These are phyloP conservation scores for Metschnikowia santaceciliae DNA, from an alignment of 805 yeast species.

Conservation along the genomic window DNA sequence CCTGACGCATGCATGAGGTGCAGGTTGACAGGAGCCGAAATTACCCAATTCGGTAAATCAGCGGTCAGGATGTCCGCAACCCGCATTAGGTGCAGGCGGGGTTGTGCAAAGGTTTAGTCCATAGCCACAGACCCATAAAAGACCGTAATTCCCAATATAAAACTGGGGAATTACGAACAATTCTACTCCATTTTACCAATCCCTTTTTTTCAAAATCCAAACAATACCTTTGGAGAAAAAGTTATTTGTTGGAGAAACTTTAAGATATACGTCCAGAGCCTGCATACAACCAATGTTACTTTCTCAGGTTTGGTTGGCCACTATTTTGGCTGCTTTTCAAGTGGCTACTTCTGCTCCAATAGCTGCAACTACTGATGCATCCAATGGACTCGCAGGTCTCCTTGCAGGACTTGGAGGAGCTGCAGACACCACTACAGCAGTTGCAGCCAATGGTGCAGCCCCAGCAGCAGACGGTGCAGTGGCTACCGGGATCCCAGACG, in stretches of 20 bases:
- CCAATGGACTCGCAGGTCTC: slow-evolving; percentile 1
- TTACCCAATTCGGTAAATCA: neutral
- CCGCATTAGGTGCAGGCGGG: no score
- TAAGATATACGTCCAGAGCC: no score
- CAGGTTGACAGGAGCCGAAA: neutral
- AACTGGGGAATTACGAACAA: no score
- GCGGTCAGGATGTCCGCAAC: neutral
- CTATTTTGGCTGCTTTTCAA: neutral
- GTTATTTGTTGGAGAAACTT: no score
- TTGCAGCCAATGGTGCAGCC: neutral
- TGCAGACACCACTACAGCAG: neutral
- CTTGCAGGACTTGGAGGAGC: slow-evolving; percentile 6
- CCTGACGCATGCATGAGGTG: neutral
- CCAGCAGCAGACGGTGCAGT: neutral
- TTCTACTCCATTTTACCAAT: no score
- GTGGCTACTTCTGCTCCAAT: slow-evolving; percentile 3
- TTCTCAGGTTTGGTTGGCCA: neutral
- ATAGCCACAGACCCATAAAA: no score
- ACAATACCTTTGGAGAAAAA: no score
- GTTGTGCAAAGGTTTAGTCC: no score
- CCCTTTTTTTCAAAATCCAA: no score
- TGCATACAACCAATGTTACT: no score
- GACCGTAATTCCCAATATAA: no score
- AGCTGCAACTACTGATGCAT: slow-evolving; percentile 4
- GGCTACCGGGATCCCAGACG: neutral